Evolutionary conservation across 2,329 filamentous ascomycete genomes (phyloP), one percentile per base, ranked within the genome.

Genomic region (Pseudovirgaria hyperparasitica): DNA sequence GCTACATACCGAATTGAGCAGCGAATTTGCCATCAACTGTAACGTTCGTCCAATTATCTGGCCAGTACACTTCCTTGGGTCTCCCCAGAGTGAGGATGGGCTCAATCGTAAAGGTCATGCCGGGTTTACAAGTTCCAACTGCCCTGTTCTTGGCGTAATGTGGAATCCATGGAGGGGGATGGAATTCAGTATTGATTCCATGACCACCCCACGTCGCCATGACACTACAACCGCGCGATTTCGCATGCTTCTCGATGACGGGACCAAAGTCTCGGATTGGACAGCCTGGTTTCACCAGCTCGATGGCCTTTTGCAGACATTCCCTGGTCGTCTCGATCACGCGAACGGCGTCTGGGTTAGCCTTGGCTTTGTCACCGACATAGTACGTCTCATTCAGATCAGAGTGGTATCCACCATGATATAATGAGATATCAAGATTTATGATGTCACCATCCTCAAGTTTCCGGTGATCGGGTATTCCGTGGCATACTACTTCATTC

Each of bases 151-250:
- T 26, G 13, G 4, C 24, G 11, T 26, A 26, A 26, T 26, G 24
- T 4, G 24, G 24, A 18, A 26, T 26, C 24, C 24, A 26, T 14
- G 24, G 24, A 15, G 24, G 24, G 24, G 24, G 24, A 18, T 26
- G 24, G 24, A 26, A 26, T 17, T 26, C 24, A n/a, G 24, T 26
- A 17, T 26, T 26, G 24, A 26, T 26, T 15, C 24, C 24, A 26
- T 26, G 24, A 17, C 24, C 24, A 26, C 24, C 24, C 24, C 24
- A 26, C 15, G 24, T 26, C 13, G 24, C 24, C 8, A 26, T 17
- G 24, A 26, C 24, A 26, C 24, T 26, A 17, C 24, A 26, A n/a
- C 19, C 19, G 17, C 24, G n/a, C 4, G 24, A 26, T 14, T 18
- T 26, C 15, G 24, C 24, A 26, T 26, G 24, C 24, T 26, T 26